These are phyloP conservation scores for Ogataea hybrid DNA, from an alignment of 1,139 yeast species.

Conservation along the genomic window DNA sequence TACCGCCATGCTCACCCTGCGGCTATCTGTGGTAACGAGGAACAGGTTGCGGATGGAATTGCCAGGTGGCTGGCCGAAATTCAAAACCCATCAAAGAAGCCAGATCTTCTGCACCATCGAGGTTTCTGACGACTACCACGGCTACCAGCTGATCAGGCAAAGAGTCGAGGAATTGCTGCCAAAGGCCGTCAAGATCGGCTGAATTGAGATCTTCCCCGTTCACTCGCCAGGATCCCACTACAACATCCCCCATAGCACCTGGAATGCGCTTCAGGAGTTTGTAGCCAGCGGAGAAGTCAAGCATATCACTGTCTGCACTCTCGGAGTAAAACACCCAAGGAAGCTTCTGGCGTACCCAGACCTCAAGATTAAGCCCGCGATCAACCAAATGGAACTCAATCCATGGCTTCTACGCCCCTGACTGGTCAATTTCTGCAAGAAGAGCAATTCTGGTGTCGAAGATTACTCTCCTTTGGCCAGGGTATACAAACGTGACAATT, in stretches of 20 bases:
- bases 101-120: slow-evolving; percentile 38
- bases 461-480: slow-evolving; percentile 60
- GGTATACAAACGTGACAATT: slow-evolving; percentile 46
- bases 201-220: slow-evolving; percentile 42
- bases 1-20: slow-evolving; percentile 74
- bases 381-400: slow-evolving; percentile 52
- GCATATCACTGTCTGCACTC: slow-evolving; percentile 46
- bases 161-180: slow-evolving; percentile 37
- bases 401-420: slow-evolving; percentile 47
- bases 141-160: slow-evolving; percentile 40
- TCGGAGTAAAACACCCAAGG: slow-evolving; percentile 38
- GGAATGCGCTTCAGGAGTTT: slow-evolving; percentile 44
- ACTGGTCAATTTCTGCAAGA: slow-evolving; percentile 35
- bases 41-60: slow-evolving; percentile 50
- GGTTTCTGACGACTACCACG: slow-evolving; percentile 39
- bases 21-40: slow-evolving; percentile 54
- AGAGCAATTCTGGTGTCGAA: slow-evolving; percentile 41
- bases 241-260: slow-evolving; percentile 40
- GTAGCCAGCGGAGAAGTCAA: slow-evolving; percentile 35
- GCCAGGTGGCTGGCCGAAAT: slow-evolving; percentile 43
- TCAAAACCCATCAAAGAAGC: slow-evolving; percentile 37
- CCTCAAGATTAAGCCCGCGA: slow-evolving; percentile 41
- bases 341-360: slow-evolving; percentile 39
- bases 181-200: slow-evolving; percentile 42
- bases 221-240: slow-evolving; percentile 41